Base-by-base conservation (phyloP, 768 basidiomycete genomes). In the Leccinellum rugosiceps region DNA sequence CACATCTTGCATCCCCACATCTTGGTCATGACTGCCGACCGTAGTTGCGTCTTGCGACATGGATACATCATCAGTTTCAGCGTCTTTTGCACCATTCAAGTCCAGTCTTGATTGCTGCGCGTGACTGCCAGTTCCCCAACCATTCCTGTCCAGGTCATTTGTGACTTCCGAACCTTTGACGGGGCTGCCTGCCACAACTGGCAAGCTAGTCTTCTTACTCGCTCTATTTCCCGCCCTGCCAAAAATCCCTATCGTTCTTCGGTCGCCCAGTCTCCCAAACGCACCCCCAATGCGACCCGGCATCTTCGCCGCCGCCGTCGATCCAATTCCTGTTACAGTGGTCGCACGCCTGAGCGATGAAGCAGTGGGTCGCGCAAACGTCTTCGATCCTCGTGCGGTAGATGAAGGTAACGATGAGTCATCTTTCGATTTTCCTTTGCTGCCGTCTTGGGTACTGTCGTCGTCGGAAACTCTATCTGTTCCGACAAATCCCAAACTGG, bases 401-500 rank as follows among this genome's bases (percentile, higher is more conserved):
- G 53, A 58, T 10, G 38, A n/a, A 13, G 54, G 58, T 13, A 68
- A 31, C 6, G 59, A 62, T 19, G 54, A 5, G 17, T 72, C 72
- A 15, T 68, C 68, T 45, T 57, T 68, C 19, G 67, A 59, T 21
- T 62, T 64, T n/a, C 61, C 62, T 31, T 54, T 63, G 5, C 11
- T 11, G 2, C 52, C 21, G 17, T 60, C 67, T 17, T 30, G n/a
- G 15, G 30, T 49, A 19, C 28, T 43, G 0, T 53, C 43, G 4
- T 47, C 62, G 4, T 58, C 59, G 30, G 45, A 52, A 6, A 14
- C 25, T 4, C 46, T 61, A 23, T 77, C 58, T 14, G 44, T 50
- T 4, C 63, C 64, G 52, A 82, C 80, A 68, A 90, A 88, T 31
- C 87, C 89, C 75, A 90, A 71, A 55, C 84, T 88, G 3, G 87